Conservation (phyloP, 2,329 filamentous ascomycete species). For the Bipolaris oryzae region DNA sequence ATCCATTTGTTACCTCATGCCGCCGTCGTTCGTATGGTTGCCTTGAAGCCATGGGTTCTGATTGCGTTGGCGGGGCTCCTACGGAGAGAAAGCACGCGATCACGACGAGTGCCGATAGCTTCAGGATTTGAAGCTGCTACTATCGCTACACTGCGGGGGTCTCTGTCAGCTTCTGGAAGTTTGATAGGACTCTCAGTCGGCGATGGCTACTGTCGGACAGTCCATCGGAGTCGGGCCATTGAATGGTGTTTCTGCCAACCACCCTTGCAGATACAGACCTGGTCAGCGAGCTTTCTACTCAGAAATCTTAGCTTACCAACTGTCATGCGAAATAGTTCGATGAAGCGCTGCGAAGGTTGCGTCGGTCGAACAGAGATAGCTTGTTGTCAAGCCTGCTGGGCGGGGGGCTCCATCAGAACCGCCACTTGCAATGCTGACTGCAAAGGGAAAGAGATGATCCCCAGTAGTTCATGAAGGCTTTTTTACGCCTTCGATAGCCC, state of each 20-base stretch:
- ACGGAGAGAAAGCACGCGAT: background rate
- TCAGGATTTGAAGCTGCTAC: no score
- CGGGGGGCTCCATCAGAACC: background rate
- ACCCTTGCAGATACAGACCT: background rate
- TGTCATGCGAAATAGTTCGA: background rate
- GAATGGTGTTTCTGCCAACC: background rate
- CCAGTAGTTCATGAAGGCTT: background rate
- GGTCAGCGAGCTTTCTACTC: background rate
- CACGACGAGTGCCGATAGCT: background rate
- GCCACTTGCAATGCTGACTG: background rate
- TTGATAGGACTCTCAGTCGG: background rate
- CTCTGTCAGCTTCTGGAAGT: background rate
- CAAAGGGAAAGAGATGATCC: background rate
- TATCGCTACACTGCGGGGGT: background rate
- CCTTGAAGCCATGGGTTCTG: background rate
- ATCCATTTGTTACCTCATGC: background rate
- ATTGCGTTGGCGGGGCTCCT: background rate
- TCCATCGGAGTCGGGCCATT: background rate
- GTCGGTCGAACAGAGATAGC: no score
- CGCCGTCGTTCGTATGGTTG: background rate
- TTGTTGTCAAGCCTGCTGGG: background rate
- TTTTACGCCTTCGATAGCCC: background rate
- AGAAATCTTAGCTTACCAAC: background rate
- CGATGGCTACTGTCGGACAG: background rate
- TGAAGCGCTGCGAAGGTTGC: background rate